Evolutionary conservation across 768 basidiomycete genomes (phyloP).

Genomic region (Ramaria rubella): DNA sequence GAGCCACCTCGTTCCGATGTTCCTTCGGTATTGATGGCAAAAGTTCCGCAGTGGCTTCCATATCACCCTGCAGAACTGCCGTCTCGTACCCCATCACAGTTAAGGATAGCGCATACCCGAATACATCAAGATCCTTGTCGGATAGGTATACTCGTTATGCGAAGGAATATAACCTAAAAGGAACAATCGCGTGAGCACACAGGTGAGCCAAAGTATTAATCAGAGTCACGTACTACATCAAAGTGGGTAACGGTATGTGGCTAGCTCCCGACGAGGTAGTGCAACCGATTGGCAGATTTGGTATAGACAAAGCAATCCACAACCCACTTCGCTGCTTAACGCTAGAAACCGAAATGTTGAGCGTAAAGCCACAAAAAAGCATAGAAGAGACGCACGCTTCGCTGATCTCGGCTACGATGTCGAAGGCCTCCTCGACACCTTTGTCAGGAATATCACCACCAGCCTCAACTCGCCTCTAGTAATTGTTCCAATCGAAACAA

Average conservation of each 20-base stretch:
- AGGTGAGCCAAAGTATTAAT: too few species aligned
- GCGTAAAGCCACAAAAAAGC: conserved; percentile 15
- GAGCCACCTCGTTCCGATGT: conserved; percentile 86
- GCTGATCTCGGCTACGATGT: conserved; percentile 80
- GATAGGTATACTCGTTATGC: conserved; percentile 93
- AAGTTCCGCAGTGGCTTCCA: conserved; percentile 76
- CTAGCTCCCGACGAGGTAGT: conserved; percentile 91
- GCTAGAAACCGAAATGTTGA: conserved; percentile 32
- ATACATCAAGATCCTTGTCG: conserved; percentile 89
- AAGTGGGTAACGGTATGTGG: conserved; percentile 93
- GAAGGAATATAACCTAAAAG: conserved; percentile 91
- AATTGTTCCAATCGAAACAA: conserved; percentile 85
- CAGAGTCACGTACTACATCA: conserved; percentile 83
- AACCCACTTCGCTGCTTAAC: conserved; percentile 97
- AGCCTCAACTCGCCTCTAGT: conserved; percentile 69
- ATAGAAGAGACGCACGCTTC: conserved; percentile 54
- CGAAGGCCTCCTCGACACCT: conserved; percentile 94
- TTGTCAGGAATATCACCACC: conserved; percentile 76
- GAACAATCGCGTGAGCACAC: conserved; percentile 64
- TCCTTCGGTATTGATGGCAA: conserved; percentile 81
- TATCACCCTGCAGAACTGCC: conserved; percentile 86
- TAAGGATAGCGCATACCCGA: conserved; percentile 74
- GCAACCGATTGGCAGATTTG: conserved; percentile 77
- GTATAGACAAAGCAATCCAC: conserved; percentile 99
- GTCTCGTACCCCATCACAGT: conserved; percentile 95